A percentile compares a stretch with the other conserved stretches of the same genome.
Evolutionary conservation across 148 eudicot species (phyloP).

Genomic region (Rhododendron mucronatum): DNA sequence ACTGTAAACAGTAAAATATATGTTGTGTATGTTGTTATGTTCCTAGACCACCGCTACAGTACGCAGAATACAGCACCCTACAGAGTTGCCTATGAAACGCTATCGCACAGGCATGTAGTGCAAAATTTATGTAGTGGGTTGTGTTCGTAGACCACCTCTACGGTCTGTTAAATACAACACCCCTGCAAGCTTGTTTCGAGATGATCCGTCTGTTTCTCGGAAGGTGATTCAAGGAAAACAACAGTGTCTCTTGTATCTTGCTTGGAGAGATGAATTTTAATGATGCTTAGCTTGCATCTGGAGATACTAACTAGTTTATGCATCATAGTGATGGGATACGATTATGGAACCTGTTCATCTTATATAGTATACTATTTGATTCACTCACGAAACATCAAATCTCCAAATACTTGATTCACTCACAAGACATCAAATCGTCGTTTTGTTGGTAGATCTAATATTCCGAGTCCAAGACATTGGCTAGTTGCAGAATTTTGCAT

Average conservation of each 20-base stretch:
- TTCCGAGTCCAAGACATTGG: too few relatives aligned
- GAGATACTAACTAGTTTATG: background rate
- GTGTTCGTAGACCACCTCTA: too few relatives aligned
- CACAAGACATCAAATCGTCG: background rate
- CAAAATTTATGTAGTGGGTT: too few relatives aligned
- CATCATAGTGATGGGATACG: background rate
- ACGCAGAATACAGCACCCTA: too few relatives aligned
- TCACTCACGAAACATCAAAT: background rate
- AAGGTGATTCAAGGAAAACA: background rate
- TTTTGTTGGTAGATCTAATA: too few relatives aligned
- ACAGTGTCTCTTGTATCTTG: too few relatives aligned
- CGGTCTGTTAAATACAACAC: too few relatives aligned
- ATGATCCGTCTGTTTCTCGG: background rate
- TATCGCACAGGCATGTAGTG: too few relatives aligned
- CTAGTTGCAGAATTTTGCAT: too few relatives aligned
- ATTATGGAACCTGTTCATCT: background rate
- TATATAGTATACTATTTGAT: background rate
- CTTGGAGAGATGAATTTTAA: background rate
- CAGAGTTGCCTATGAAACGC: background rate
- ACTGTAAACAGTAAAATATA: too few relatives aligned
- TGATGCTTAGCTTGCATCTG: background rate
- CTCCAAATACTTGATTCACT: background rate
- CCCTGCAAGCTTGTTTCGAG: background rate
- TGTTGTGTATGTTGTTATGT: too few relatives aligned
- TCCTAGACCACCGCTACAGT: too few relatives aligned